Base-by-base conservation (phyloP, 768 basidiomycete genomes). In the Galerina sulciceps region DNA sequence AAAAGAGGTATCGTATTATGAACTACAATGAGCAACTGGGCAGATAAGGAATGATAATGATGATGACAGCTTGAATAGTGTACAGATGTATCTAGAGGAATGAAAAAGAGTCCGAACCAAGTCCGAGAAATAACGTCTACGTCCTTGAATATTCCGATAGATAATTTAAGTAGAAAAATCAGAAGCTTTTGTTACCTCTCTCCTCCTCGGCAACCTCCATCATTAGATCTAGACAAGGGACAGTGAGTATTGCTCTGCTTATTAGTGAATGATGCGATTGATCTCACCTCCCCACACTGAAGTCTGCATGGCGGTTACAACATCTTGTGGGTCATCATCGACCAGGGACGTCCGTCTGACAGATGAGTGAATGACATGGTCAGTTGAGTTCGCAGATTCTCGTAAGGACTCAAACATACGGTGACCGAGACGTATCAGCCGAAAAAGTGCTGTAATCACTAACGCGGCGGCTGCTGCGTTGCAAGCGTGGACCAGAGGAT, bases 201-300 rank as follows among this genome's bases (percentile, higher is more conserved):
- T 67, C 65, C 53, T 67, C 65, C 23, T 64, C 63, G 18, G 63
- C 65, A 14, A 67, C 65, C 56, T 67, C 63, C 61, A 67, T 60
- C 65, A 67, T 62, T 20, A 67, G 57, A 58, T 67, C 65, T 67
- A 41, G 14, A 37, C 9, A 44, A 43, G 34, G 42, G 34, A 38
- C 38, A 46, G 37, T 18, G 47, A 53, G 57, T n/a, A 41, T 17
- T 40, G 31, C 17, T 40, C 34, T 49, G 6, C 22, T 17, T 23
- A 37, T 49, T 41, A 41, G 26, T 36, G 37, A 35, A 45, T 17
- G 47, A 55, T 56, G 22, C 13, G 6, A 50, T 47, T 31, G 37
- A 50, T 73, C 87, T 65, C 65, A 88, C 89, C 88, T 66, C 85
- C 85, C 89, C 89, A 90, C 51, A 85, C 77, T n/a, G 88, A 89